phyloP scores from a whole-genome alignment of 148 eudicot species.

The Chenopodium formosanum region DNA sequence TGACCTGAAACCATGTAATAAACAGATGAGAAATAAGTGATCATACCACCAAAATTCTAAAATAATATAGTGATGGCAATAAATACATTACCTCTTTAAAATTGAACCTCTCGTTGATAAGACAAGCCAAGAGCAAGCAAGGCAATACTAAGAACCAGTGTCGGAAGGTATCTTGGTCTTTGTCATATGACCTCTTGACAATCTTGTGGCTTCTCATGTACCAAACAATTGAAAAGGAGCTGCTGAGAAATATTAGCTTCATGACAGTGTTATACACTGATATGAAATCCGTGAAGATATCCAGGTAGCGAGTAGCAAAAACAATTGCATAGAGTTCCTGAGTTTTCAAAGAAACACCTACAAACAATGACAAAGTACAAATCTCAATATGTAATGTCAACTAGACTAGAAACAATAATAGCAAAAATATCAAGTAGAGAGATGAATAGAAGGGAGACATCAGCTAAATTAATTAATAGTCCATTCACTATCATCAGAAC shows the following conservation, averaged over 20 bases:
- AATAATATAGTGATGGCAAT: not conserved
- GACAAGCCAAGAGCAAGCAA: slow-evolving; percentile 66
- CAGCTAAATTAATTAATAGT: not conserved
- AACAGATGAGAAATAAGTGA: slow-evolving; percentile 8
- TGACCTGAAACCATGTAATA: slow-evolving; percentile 50
- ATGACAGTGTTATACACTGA: slow-evolving; percentile 80
- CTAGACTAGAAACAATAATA: not conserved
- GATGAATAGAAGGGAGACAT: not conserved
- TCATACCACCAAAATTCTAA: not conserved
- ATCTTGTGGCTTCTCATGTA: slow-evolving; percentile 88
- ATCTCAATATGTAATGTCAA: not conserved
- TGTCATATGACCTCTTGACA: slow-evolving; percentile 92
- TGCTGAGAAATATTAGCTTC: slow-evolving; percentile 88
- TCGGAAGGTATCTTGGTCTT: slow-evolving; percentile 94
- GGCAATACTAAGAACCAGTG: slow-evolving; percentile 79
- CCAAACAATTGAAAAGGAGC: slow-evolving; percentile 93
- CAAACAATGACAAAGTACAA: slow-evolving; percentile 16
- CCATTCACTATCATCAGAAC: not conserved
- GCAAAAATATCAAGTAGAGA: not conserved
- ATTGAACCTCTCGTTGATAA: slow-evolving; percentile 72
- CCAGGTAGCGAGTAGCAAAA: slow-evolving; percentile 93
- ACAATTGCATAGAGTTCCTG: slow-evolving; percentile 97
- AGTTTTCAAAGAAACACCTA: slow-evolving; percentile 92
- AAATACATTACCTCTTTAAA: slow-evolving; percentile 63
- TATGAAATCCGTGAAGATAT: slow-evolving; percentile 72